Evolutionary conservation across 2,329 filamentous ascomycete genomes (phyloP), one percentile per base, ranked within the genome.

Genomic region (Malbranchea zuffiana): DNA sequence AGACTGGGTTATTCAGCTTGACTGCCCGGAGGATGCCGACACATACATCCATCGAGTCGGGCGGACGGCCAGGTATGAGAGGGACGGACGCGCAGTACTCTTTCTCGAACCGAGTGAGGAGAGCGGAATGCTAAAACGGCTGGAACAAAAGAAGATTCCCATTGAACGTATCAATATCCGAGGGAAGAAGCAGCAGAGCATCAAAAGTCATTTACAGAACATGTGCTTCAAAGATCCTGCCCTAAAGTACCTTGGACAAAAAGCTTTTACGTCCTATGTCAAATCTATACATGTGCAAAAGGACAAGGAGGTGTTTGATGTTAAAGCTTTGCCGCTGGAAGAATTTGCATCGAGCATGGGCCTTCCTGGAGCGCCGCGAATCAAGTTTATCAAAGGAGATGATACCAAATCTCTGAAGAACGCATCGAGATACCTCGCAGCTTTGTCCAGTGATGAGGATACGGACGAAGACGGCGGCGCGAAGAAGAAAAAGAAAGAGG

Each of bases 1-100:
- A 0, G 90, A 98, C 57, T 98, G 90, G 82, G 90, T 98, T 4
- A 85, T 98, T n/a, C 90, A 98, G 56, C 72, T 84, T n/a, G 90
- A 98, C 57, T 93, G 84, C 47, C 90, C 90, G 0, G 90, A 98
- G 59, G 88, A 98, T 57, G 82, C 83, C 3, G 90, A 96, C 52
- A 98, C 90, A 0, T 98, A 98, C 53, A 96, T 98, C 48, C 90
- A 98, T 61, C 78, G 90, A 41, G 88, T 95, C 3, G 90, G 90
- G 1, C 76, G 90, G 19, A 96, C 90, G 12, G 90, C 90, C n/a
- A 75, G 88, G 15, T 96, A 92, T 57, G 80, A 95, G 51, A 80
- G 82, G 45, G 76, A 84, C 36, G 90, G 90, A 5, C 77, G 80
- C 25, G 88, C 90, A 1, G 84, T 96, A 1, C 60, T 98, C 0